Percentiles rank a stretch among this genome's conserved stretches.
phyloP scores from a whole-genome alignment of 257 asterid species.

The Rubia yunnanensis region DNA sequence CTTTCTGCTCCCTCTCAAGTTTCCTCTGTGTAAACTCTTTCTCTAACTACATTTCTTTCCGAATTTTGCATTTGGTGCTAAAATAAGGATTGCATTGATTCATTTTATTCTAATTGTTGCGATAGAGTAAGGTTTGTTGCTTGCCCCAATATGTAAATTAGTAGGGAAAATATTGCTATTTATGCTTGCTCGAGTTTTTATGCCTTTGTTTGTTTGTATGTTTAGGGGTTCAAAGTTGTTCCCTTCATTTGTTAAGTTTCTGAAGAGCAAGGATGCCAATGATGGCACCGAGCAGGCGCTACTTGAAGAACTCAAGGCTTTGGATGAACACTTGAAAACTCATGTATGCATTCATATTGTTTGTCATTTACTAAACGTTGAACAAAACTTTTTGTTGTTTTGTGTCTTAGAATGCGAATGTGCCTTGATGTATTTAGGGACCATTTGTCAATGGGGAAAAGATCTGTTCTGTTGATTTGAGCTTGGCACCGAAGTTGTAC shows the following conservation, averaged over 20 bases:
- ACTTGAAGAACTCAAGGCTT: constrained; percentile 53
- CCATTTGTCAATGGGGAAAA: constrained; percentile 58
- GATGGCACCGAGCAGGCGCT: constrained; percentile 69
- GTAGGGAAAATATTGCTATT: neutral
- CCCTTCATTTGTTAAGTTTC: constrained; percentile 52
- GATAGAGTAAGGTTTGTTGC: neutral
- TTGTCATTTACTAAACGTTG: neutral
- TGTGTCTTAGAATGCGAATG: neutral
- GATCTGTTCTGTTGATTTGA: constrained; percentile 58
- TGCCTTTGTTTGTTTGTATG: neutral
- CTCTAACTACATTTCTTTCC: neutral
- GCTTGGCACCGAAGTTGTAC: constrained; percentile 67
- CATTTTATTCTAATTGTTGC: neutral
- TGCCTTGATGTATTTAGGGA: constrained; percentile 32
- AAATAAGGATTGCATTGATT: neutral
- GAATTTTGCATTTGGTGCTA: neutral
- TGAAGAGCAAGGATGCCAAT: constrained; percentile 68
- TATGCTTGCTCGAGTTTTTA: neutral
- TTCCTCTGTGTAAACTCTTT: constrained; percentile 47
- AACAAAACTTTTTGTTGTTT: neutral
- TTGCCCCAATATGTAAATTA: neutral
- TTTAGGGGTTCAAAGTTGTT: constrained; percentile 63
- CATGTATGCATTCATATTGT: constrained; percentile 33
- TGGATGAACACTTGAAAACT: constrained; percentile 62
- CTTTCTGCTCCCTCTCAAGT: constrained; percentile 54